These are phyloP conservation scores for Rhynchosporium graminicola DNA, from an alignment of 2,329 filamentous ascomycete genomes.

Conservation along the genomic window DNA sequence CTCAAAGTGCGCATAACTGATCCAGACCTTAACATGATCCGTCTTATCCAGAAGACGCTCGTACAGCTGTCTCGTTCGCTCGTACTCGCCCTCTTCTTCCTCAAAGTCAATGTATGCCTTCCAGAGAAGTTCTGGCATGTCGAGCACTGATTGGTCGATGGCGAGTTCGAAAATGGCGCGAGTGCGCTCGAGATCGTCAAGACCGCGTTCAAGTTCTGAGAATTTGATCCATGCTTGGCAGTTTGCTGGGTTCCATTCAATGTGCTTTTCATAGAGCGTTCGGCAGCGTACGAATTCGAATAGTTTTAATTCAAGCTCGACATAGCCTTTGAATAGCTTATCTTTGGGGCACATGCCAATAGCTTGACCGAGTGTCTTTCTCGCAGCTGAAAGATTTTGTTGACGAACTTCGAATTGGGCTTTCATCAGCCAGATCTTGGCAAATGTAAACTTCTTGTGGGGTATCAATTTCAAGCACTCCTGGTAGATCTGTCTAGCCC, in stretches of 20 bases:
- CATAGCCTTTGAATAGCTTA: constrained; percentile 90
- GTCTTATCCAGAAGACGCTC: constrained; percentile 91
- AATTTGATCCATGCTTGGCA: constrained; percentile 96
- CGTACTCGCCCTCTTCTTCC: constrained; percentile 91
- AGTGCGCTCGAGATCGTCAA: constrained; percentile 86
- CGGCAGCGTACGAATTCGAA: constrained; percentile 94
- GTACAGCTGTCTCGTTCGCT: constrained; percentile 77
- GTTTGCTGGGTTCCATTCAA: constrained; percentile 89
- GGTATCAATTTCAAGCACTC: constrained; percentile 86
- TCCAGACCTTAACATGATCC: constrained; percentile 99
- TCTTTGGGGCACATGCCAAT: constrained; percentile 97
- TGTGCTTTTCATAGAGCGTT: constrained; percentile 89
- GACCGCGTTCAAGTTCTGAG: constrained; percentile 85
- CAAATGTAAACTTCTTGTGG: constrained; percentile 96
- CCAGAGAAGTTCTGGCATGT: constrained; percentile 98
- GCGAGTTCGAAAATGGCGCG: constrained; percentile 92
- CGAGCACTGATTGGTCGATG: constrained; percentile 76
- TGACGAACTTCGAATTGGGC: constrained; percentile 93
- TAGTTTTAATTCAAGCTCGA: constrained; percentile 87
- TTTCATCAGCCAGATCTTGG: constrained; percentile 93
- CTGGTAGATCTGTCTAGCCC: constrained; percentile 87
- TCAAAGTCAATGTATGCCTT: constrained; percentile 99
- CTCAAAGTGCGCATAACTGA: constrained; percentile 97
- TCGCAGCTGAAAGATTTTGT: constrained; percentile 73
- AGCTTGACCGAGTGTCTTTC: constrained; percentile 86